These are phyloP conservation scores for Salvia rosmarinus DNA, from an alignment of 257 asterid genomes.

Conservation along the genomic window DNA sequence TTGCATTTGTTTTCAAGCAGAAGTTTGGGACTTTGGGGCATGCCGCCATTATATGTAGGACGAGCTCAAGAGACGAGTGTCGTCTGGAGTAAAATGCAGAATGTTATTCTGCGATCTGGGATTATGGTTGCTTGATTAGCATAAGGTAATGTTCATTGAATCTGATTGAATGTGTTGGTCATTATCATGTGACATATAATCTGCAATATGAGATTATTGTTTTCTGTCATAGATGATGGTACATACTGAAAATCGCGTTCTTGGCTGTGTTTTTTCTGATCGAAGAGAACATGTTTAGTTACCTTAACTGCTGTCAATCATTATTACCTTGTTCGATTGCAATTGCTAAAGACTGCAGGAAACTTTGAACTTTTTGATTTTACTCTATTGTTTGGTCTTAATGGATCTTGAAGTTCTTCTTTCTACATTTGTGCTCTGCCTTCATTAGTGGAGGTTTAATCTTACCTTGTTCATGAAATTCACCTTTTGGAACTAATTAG, in stretches of 20 bases:
- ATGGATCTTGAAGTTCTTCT: neutral
- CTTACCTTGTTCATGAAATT: neutral
- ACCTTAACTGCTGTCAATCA: neutral
- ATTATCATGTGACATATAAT: no score
- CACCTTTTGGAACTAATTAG: neutral
- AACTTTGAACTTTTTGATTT: neutral
- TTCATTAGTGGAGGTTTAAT: neutral
- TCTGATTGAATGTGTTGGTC: no score
- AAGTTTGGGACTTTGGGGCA: no score
- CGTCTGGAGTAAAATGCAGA: neutral
- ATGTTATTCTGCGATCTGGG: neutral
- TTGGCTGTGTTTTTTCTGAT: neutral
- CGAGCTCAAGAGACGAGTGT: constrained; percentile 2
- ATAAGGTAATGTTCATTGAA: no score
- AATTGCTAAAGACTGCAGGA: neutral
- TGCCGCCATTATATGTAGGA: neutral
- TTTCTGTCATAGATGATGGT: no score
- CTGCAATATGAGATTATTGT: no score
- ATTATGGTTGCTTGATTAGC: neutral
- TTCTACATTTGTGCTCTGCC: neutral
- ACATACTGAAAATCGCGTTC: neutral
- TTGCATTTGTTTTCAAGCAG: neutral
- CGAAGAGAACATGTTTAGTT: neutral
- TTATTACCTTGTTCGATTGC: neutral
- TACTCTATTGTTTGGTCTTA: constrained; percentile 5